These are phyloP conservation scores for Ceratocystis papillata DNA, from an alignment of 2,329 filamentous ascomycete species.

Conservation along the genomic window DNA sequence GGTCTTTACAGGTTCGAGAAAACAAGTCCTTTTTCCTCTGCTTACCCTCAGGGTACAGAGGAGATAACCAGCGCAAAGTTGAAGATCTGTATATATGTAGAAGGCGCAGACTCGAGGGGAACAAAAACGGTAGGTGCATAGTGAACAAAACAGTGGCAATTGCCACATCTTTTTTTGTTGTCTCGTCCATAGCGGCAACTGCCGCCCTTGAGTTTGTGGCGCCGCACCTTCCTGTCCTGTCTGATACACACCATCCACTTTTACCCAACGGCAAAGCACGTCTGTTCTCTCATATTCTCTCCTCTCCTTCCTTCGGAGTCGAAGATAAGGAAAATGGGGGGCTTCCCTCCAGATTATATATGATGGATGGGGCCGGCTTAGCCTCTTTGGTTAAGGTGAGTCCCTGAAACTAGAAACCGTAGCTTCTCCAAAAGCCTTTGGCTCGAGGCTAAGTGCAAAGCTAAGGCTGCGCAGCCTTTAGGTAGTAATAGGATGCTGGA, in stretches of 20 bases:
- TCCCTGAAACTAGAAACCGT: neutral
- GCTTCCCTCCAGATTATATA: neutral
- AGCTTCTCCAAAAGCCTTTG: conserved; percentile 2
- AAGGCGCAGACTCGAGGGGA: neutral
- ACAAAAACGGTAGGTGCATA: neutral
- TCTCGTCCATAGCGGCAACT: neutral
- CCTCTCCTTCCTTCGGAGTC: neutral
- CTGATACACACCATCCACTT: neutral
- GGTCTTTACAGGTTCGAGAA: neutral
- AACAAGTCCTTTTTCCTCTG: neutral
- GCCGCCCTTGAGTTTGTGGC: neutral
- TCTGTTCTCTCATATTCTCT: neutral
- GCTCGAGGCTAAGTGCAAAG: neutral
- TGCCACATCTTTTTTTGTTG: neutral
- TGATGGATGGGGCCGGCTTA: no score
- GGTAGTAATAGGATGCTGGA: neutral
- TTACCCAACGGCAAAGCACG: neutral
- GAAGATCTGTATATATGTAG: neutral
- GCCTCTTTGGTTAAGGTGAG: neutral
- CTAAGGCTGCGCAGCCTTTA: neutral
- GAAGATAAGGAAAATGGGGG: neutral
- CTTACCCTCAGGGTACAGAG: neutral
- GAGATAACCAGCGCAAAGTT: neutral
- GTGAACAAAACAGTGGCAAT: neutral
- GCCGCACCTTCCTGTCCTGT: conserved; percentile 3